A percentile compares a stretch with the other conserved stretches of the same genome.
These are phyloP conservation scores for Sporormia fimetaria DNA, from an alignment of 495 filamentous ascomycete species.

Conservation along the genomic window DNA sequence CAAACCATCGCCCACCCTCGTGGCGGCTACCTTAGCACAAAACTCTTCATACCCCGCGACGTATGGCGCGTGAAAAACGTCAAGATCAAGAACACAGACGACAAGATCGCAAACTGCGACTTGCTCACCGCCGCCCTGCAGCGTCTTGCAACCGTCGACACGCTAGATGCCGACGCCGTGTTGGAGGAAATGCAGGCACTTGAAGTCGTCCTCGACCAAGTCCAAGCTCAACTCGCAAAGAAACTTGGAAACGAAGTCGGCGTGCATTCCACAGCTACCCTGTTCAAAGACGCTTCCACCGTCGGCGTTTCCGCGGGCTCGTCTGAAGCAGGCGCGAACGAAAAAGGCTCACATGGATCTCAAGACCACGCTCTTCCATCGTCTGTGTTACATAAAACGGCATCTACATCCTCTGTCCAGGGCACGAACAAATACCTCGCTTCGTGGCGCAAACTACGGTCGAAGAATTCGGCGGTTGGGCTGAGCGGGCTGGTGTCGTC, in stretches of 20 bases:
- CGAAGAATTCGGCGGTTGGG: constrained; percentile 64
- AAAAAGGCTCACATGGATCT: constrained; percentile 49
- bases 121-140: constrained; percentile 79
- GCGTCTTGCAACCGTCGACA: constrained; percentile 73
- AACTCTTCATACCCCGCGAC: constrained; percentile 82
- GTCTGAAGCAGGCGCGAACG: constrained; percentile 45
- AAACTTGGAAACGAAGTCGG: constrained; percentile 89
- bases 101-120: constrained; percentile 92
- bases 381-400: constrained; percentile 22
- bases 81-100: constrained; percentile 79
- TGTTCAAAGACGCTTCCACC: constrained; percentile 53
- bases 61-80: constrained; percentile 91
- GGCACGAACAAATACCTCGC: constrained; percentile 35
- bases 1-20: constrained; percentile 85
- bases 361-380: constrained; percentile 26
- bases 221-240: constrained; percentile 61
- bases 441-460: constrained; percentile 83
- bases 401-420: too few species aligned
- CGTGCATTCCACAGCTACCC: constrained; percentile 50
- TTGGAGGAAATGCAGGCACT: constrained; percentile 93
- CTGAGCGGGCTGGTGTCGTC: constrained; percentile 34
- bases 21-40: constrained; percentile 82
- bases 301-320: constrained; percentile 33
- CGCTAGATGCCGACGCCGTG: constrained; percentile 77
- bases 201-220: constrained; percentile 76